Base-by-base conservation (phyloP, 768 basidiomycete species). In the Rossbeevera mucosa region DNA sequence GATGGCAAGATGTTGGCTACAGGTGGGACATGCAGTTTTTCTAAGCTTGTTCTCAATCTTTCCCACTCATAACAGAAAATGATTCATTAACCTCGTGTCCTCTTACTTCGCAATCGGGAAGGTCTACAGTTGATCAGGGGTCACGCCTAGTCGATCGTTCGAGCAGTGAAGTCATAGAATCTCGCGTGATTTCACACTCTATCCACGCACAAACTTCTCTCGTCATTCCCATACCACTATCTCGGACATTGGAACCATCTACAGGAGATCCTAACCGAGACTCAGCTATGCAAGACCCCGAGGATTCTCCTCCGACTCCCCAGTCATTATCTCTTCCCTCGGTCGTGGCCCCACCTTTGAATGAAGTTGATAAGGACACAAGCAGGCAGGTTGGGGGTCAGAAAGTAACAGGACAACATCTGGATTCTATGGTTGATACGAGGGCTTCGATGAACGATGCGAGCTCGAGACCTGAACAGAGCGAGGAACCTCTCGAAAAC, bases 21-120 rank as follows among this genome's bases (percentile, higher is more conserved):
- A 16, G 12, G 28, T 4, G 8, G 6, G 18, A 8, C 11, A 5
- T 29, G 26, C 14, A 29, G 7, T 0, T 3, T 0, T 21, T 2
- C 22, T 33, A 45, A 24, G 4, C 31, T 20, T 9, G 2, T 53
- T 44, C 6, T 29, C 50, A 24, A 11, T 16, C 24, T 20, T 18
- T 41, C 7, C 47, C 41, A 20, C 12, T 43, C 2, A 53, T 29
- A n/a, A 46, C 11, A 3, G 44, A 55, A 14, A 42, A 52, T 2
- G 46, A 20, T 20, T 44, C 3, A 9, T 22, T 33, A 9, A 38
- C 44, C 9, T 47, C 54, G 1, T 11, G 47, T 49, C 52, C 54
- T 14, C 49, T 52, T 12, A 62, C 57, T 8, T 52, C 52, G 2
- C 47, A 50, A 16, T 44, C 44, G 2, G 56, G 54, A 9, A 29